These are phyloP conservation scores for Eimeria praecox DNA, from an alignment of 169 alveolate genomes.

Conservation along the genomic window DNA sequence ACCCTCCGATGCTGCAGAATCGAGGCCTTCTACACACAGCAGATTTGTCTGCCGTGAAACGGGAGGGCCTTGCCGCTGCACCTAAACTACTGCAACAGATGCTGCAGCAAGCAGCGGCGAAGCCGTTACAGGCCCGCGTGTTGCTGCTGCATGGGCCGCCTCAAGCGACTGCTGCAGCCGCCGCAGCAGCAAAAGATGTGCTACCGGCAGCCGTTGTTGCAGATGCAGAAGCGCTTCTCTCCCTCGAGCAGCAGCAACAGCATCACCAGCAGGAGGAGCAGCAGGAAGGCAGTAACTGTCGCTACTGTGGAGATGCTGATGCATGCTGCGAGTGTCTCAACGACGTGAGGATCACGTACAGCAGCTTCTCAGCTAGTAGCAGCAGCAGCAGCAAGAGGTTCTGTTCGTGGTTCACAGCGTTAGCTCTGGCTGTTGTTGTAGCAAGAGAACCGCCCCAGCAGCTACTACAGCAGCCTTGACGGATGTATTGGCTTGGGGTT, in stretches of 20 bases:
- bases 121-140: conserved; percentile 58
- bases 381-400: neutral
- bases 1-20: conserved; percentile 30
- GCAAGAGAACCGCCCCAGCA: neutral
- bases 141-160: conserved; percentile 76
- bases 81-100: conserved; percentile 62
- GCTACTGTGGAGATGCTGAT: conserved; percentile 31
- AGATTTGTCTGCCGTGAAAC: conserved; percentile 21
- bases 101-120: conserved; percentile 65
- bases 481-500: neutral
- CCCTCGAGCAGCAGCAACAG: conserved; percentile 54
- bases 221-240: conserved; percentile 68
- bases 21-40: conserved; percentile 63
- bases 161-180: conserved; percentile 36
- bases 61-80: conserved; percentile 22
- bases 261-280: conserved; percentile 33
- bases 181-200: conserved; percentile 51
- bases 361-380: neutral
- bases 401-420: neutral
- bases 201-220: conserved; percentile 59
- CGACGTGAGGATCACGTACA: neutral
- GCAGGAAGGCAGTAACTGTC: conserved; percentile 10
- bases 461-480: neutral
- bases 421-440: neutral
- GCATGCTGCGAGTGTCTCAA: conserved; percentile 64